Base-by-base conservation (phyloP, 1,284 basidiomycete genomes). In the Chalciporus sp. region DNA sequence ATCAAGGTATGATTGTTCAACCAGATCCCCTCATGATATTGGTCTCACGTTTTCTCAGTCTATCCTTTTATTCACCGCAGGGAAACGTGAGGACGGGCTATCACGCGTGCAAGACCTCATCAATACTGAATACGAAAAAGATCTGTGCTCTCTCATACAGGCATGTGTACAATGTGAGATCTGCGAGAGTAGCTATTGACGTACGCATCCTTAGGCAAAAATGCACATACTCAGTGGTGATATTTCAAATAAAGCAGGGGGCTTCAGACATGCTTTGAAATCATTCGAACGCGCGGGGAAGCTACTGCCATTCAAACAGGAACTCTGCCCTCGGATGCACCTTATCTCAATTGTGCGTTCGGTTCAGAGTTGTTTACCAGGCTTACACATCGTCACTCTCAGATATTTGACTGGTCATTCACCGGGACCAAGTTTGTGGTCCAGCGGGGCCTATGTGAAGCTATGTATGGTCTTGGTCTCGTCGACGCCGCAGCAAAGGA, bases 351-450 rank as follows among this genome's bases (percentile, higher is more conserved):
- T 46, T 33, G 43, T 44, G 7, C n/a, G 43, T 44, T 4, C 11
- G 4, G 8, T 29, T 29, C 28, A 29, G 2, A 9, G 11, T 11
- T 29, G 11, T 29, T 8, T 4, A 29, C 28, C 8, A 2, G 28
- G 2, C 28, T 29, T 29, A 29, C 8, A 2, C 8, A n/a, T 29
- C 8, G 2, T 29, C 2, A 29, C 11, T 29, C 9, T 7, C 28
- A 58, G 51, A 41, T 58, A 1, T 59, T 55, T 8, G 56, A 44
- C 10, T 57, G 56, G 56, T 16, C 52, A 7, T 44, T 57, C 40
- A 49, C 48, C 1, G 10, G 20, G 7, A 39, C 33, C 11, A 29
- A 31, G 14, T 5, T 42, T n/a, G 10, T 10, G 19, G 29, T 42
- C 6, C 37, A 31, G 26, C 33, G 6, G 6, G 7, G 9, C 29